Conservation (phyloP, 768 basidiomycete species). For the Amanita inopinata region DNA sequence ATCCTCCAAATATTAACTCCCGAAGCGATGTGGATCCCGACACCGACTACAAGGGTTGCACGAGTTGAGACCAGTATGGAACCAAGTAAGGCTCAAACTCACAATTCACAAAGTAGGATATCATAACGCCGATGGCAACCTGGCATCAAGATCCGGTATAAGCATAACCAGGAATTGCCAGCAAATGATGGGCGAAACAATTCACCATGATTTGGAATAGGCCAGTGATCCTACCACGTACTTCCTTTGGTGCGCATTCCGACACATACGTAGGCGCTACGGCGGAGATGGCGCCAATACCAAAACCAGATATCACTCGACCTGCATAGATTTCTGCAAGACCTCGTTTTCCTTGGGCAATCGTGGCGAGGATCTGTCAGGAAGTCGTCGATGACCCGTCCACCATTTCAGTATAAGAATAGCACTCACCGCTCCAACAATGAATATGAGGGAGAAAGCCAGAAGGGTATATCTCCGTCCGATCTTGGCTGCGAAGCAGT, state of each 20-base stretch:
- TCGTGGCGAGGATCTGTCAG: slow-evolving; percentile 68
- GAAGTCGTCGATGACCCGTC: background rate
- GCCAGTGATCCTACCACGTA: slow-evolving; percentile 79
- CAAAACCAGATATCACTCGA: slow-evolving; percentile 70
- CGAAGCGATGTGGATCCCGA: slow-evolving; percentile 39
- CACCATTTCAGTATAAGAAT: slow-evolving; percentile 1
- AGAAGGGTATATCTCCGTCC: slow-evolving; percentile 62
- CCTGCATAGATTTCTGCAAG: slow-evolving; percentile 70
- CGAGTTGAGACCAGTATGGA: slow-evolving; percentile 6
- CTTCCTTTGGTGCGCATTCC: slow-evolving; percentile 80
- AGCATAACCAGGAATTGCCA: no score
- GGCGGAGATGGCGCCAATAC: slow-evolving; percentile 76
- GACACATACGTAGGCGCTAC: slow-evolving; percentile 81
- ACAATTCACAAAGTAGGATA: slow-evolving; percentile 80
- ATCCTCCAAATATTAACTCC: slow-evolving; percentile 55
- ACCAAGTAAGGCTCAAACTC: slow-evolving; percentile 16
- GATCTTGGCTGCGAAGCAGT: slow-evolving; percentile 35
- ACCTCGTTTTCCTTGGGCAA: slow-evolving; percentile 47
- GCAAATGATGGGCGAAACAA: background rate
- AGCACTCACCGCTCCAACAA: slow-evolving; percentile 55
- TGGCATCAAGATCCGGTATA: no score
- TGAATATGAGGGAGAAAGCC: slow-evolving; percentile 52
- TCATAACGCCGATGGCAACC: slow-evolving; percentile 74
- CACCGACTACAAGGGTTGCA: slow-evolving; percentile 35
- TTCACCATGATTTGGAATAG: slow-evolving; percentile 77